Evolutionary conservation across 1,284 basidiomycete species (phyloP).

Genomic region (Tylopilus microsporus): DNA sequence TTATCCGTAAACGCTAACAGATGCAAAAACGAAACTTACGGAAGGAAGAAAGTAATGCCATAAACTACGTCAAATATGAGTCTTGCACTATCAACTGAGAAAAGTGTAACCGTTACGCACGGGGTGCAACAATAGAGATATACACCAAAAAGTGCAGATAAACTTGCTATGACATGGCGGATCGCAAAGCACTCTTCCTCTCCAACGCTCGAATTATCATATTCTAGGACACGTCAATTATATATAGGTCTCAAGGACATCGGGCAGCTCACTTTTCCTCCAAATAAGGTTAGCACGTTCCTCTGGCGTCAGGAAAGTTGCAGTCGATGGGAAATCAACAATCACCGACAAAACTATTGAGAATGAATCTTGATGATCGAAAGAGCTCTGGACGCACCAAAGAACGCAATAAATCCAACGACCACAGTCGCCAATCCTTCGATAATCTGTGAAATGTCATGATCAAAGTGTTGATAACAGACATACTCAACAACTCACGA

Average conservation of each 20-base stretch:
- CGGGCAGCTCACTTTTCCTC: slow-evolving; percentile 48
- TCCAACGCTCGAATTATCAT: slow-evolving; percentile 60
- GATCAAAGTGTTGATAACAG: neutral
- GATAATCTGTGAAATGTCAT: slow-evolving; percentile 31
- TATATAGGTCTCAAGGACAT: neutral
- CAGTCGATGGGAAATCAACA: slow-evolving; percentile 46
- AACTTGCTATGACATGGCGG: slow-evolving; percentile 55
- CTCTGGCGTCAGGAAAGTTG: slow-evolving; percentile 44
- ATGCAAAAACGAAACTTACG: slow-evolving; percentile 38
- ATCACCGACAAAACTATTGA: slow-evolving; percentile 30
- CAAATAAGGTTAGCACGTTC: slow-evolving; percentile 44
- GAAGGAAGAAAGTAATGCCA: slow-evolving; percentile 63
- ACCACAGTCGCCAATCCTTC: slow-evolving; percentile 39
- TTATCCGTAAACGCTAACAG: neutral
- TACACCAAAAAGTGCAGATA: slow-evolving; percentile 41
- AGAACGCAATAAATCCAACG: slow-evolving; percentile 29
- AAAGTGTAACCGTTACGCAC: slow-evolving; percentile 36
- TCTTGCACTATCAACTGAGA: neutral
- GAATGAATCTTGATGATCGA: neutral
- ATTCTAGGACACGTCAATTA: slow-evolving; percentile 25
- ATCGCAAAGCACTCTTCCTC: slow-evolving; percentile 59
- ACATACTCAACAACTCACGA: slow-evolving; percentile 21
- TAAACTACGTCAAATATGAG: slow-evolving; percentile 34
- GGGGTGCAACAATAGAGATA: slow-evolving; percentile 53
- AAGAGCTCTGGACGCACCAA: slow-evolving; percentile 21